Base-by-base conservation (phyloP, 2,329 filamentous ascomycete genomes). In the Blumeriella jaapii region DNA sequence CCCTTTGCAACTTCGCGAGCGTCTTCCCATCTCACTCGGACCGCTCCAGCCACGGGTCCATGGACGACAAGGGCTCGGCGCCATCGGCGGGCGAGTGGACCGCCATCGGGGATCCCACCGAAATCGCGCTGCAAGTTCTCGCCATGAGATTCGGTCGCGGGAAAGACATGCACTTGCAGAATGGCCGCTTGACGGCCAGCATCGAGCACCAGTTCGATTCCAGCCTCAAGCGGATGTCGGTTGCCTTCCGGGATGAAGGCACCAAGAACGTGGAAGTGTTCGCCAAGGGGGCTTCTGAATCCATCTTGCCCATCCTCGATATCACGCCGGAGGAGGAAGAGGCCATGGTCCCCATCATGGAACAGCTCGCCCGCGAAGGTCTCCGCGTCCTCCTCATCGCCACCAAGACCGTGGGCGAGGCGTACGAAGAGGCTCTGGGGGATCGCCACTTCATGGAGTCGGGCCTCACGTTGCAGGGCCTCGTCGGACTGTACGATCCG, bases 121-220 rank as follows among this genome's bases (percentile, higher is more conserved):
- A 84, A 47, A 81, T 84, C 40, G 78, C 80, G 8, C 69, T 84
- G 11, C 76, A 81, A 44, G 78, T 83, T 7, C 78, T 84, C 41
- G 77, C 78, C 29, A 74, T 77, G 60, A 72, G 79, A 12, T 82
- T 82, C 47, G 65, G 67, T 18, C 65, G 67, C 40, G 64, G 61
- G 33, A 68, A 67, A 51, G 70, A 57, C 1, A 54, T 69, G 50
- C 51, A 55, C 1, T 58, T 74, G 2, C 65, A 69, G 38, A 53
- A 55, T 14, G 57, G 57, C n/a, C 48, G 54, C 15, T 63, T 66
- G 37, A 56, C 59, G 24, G 59, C 77, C 28, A 49, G 80, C 7
- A 68, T 72, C 1, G 80, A 84, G 49, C 78, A 78, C 35, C 78
- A 78, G 2, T 84, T 84, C 50, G 78, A 84, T 53, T 82, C 78